A percentile compares a stretch with the other conserved stretches of the same genome.
Conservation (phyloP, 2,329 filamentous ascomycete species). For the Talaromyces sp. region DNA sequence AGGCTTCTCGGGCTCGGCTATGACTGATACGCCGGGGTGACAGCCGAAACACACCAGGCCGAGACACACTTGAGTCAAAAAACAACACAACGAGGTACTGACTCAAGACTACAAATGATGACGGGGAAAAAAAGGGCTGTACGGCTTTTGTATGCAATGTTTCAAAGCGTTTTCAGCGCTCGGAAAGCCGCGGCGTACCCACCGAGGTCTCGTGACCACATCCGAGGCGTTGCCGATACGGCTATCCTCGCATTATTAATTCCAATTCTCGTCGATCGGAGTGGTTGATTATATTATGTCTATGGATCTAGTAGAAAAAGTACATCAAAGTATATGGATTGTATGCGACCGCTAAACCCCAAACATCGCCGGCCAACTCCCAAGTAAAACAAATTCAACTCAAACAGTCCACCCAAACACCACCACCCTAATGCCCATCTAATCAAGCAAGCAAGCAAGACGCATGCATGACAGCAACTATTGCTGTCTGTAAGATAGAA, state of each 20-base stretch:
- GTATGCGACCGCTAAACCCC: background rate
- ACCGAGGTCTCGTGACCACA: constrained; percentile 3
- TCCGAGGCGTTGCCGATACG: background rate
- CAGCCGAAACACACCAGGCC: background rate
- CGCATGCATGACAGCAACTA: background rate
- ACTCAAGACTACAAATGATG: background rate
- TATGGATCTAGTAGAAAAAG: background rate
- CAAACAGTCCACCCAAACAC: background rate
- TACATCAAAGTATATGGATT: background rate
- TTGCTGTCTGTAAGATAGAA: background rate
- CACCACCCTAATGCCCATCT: background rate
- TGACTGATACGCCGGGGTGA: background rate
- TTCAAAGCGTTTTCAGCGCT: background rate
- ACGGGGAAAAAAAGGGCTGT: background rate
- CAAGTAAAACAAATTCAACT: background rate
- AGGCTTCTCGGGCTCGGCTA: constrained; percentile 6
- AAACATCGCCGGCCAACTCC: background rate
- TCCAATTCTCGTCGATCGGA: background rate
- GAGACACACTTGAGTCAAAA: background rate
- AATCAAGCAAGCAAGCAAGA: background rate
- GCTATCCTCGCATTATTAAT: background rate
- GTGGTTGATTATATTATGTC: background rate
- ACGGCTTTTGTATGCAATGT: background rate
- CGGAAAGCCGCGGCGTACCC: constrained; percentile 9
- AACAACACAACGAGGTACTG: background rate